These are phyloP conservation scores for Tetrapyrgos nigripes DNA, from an alignment of 1,284 basidiomycete genomes.

Conservation along the genomic window DNA sequence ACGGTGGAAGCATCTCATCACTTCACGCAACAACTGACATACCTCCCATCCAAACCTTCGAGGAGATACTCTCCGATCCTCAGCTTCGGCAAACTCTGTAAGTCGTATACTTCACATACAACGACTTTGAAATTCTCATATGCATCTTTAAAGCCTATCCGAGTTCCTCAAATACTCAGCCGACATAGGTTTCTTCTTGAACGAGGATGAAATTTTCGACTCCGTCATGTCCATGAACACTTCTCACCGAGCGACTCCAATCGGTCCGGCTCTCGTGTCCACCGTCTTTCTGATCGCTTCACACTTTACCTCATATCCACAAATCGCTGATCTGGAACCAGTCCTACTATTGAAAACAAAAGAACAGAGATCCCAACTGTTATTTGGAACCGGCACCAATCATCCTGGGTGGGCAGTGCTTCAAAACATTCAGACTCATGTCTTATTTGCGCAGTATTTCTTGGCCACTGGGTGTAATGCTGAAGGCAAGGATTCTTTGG, in stretches of 20 bases:
- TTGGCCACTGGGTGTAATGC: background rate
- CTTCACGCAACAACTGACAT: too few relatives aligned
- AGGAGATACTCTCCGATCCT: too few relatives aligned
- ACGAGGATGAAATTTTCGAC: constrained; percentile 31
- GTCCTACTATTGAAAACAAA: background rate
- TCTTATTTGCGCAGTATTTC: constrained; percentile 18
- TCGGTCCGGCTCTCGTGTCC: background rate
- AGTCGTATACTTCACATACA: background rate
- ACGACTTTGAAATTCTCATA: background rate
- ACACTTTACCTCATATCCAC: background rate
- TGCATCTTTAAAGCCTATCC: background rate
- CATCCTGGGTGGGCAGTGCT: constrained; percentile 9
- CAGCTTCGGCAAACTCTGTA: background rate
- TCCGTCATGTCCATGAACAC: background rate
- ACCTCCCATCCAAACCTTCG: too few relatives aligned
- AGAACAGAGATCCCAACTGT: constrained; percentile 5
- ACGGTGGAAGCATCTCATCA: too few relatives aligned
- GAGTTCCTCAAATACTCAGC: constrained; percentile 37
- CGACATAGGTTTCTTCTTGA: constrained; percentile 47
- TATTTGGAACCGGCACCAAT: constrained; percentile 7
- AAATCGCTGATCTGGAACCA: background rate
- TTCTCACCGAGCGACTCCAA: background rate
- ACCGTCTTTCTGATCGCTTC: background rate
- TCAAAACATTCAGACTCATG: constrained; percentile 14
- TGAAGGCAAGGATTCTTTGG: constrained; percentile 13